Conservation (phyloP, 192 early-diverging fungal species). For the Podila clonocystis region DNA sequence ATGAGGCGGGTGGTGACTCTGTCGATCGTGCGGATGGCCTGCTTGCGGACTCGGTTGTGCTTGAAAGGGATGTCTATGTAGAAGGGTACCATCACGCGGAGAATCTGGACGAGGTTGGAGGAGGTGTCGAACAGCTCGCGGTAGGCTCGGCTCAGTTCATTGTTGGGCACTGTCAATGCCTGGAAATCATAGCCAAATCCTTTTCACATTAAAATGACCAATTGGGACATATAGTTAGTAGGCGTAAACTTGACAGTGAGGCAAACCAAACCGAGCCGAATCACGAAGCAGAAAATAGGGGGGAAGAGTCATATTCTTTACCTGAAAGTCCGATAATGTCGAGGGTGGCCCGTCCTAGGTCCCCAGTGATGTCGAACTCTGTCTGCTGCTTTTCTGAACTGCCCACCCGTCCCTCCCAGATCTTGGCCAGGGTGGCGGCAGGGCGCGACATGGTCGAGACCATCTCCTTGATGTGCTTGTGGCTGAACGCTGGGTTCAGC, state of each 20-base stretch:
- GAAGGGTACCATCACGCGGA: slow-evolving; percentile 41
- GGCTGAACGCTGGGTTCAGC: slow-evolving; percentile 64
- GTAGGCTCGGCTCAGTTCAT: slow-evolving; percentile 59
- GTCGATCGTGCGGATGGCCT: slow-evolving; percentile 37
- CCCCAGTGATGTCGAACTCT: slow-evolving; percentile 52
- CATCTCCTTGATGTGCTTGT: slow-evolving; percentile 55
- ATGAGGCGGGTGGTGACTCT: slow-evolving; percentile 50
- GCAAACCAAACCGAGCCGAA: no score
- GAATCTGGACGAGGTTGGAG: slow-evolving; percentile 11
- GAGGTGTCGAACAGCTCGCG: slow-evolving; percentile 36
- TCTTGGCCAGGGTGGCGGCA: slow-evolving; percentile 27
- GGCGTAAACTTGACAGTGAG: no score
- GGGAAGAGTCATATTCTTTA: not conserved
- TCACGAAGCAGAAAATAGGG: no score
- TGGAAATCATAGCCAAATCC: slow-evolving; percentile 62
- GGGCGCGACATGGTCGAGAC: slow-evolving; percentile 53
- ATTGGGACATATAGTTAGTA: not conserved
- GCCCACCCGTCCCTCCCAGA: slow-evolving; percentile 50
- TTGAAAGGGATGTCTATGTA: slow-evolving; percentile 22
- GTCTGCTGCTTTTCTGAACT: slow-evolving; percentile 15
- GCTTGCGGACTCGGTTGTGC: slow-evolving; percentile 18
- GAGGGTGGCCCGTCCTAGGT: slow-evolving; percentile 52
- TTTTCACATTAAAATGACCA: not conserved
- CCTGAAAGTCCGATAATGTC: slow-evolving; percentile 59
- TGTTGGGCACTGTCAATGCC: slow-evolving; percentile 41